Evolutionary conservation across 192 early-diverging fungal genomes (phyloP).

Genomic region (Blastocladiella britannica): DNA sequence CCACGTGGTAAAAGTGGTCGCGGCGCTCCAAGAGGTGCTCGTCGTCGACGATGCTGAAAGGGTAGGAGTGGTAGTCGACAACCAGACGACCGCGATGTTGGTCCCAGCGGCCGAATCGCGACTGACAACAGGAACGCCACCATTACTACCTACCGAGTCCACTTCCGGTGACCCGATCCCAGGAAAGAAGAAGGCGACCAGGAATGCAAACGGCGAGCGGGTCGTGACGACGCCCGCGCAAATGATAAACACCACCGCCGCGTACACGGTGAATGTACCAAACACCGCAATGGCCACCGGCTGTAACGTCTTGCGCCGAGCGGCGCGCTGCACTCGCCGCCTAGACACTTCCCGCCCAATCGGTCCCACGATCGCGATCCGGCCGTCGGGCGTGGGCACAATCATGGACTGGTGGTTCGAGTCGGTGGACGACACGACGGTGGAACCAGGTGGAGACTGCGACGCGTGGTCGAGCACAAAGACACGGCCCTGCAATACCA

Average conservation of each 20-base stretch:
- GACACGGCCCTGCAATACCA: neutral
- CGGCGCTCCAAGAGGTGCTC: no score
- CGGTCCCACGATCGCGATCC: neutral
- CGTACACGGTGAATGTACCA: neutral
- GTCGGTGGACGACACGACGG: neutral
- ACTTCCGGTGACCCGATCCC: neutral
- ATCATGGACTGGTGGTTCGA: neutral
- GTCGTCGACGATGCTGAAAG: no score
- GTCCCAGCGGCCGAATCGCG: no score
- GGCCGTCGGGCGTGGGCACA: neutral
- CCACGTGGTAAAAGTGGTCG: no score
- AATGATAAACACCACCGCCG: neutral
- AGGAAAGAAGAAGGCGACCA: neutral
- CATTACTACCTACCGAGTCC: no score
- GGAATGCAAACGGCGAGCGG: neutral
- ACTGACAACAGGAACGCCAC: no score
- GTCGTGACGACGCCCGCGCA: neutral
- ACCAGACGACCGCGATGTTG: no score
- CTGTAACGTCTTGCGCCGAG: neutral
- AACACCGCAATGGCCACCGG: neutral
- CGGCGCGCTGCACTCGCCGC: neutral
- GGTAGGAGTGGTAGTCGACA: no score
- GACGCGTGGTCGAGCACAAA: neutral
- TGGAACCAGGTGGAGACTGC: no score
- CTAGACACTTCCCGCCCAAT: neutral